Conservation (phyloP, 2,329 filamentous ascomycete genomes). For the Didymella pomorum region DNA sequence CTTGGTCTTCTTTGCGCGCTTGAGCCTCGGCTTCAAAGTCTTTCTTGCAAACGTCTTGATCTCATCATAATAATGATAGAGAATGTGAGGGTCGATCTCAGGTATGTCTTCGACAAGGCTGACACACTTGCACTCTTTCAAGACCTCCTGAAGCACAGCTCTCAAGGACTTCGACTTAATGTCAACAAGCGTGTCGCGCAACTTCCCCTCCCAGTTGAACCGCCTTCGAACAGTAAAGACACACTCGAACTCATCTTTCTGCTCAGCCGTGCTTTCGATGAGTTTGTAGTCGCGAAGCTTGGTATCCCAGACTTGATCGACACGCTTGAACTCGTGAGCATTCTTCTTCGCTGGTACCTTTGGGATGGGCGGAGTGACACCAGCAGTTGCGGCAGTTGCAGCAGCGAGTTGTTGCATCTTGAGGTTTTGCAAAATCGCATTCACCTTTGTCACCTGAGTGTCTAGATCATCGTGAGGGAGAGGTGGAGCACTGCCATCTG, state of each 20-base stretch:
- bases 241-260: conserved; percentile 77
- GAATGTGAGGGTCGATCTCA: conserved; percentile 61
- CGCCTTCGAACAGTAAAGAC: conserved; percentile 80
- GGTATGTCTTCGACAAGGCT: conserved; percentile 83
- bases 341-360: conserved; percentile 42
- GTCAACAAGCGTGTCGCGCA: conserved; percentile 76
- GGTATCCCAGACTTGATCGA: conserved; percentile 67
- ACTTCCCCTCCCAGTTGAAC: conserved; percentile 87
- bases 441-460: conserved; percentile 27
- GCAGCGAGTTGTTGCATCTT: conserved; percentile 29
- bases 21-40: conserved; percentile 66
- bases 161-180: conserved; percentile 84
- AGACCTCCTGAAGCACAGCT: conserved; percentile 72
- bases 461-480: conserved; percentile 24
- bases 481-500: conserved; percentile 11
- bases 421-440: conserved; percentile 23
- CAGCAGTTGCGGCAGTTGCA: conserved; percentile 19
- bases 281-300: conserved; percentile 66
- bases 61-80: conserved; percentile 75
- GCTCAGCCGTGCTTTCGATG: conserved; percentile 70
- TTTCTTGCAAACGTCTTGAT: conserved; percentile 69
- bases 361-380: conserved; percentile 26
- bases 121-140: conserved; percentile 79
- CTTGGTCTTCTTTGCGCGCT: conserved; percentile 69
- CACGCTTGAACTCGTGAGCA: conserved; percentile 70